Evolutionary conservation across 1,284 basidiomycete genomes (phyloP), one percentile per base, ranked within the genome.

Genomic region (Schizophyllum amplum): DNA sequence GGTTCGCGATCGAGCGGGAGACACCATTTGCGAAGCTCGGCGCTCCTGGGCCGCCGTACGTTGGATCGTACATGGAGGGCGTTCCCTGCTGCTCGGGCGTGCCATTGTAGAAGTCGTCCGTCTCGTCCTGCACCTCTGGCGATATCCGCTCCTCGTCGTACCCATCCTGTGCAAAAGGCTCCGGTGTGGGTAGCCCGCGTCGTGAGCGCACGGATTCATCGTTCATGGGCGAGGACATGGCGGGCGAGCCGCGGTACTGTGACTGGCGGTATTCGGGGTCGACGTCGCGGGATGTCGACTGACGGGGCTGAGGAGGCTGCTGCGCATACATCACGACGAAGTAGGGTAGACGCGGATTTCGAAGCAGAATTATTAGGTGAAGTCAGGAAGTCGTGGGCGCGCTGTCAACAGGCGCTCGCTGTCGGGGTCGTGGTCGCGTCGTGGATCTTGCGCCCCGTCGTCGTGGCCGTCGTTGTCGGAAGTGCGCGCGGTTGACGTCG

Each of bases 1-100:
- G 72, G 6, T 74, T 71, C 11, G 75, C 69, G 54, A 72, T 64
- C 1, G 77, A 74, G 52, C 33, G 33, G 13, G 33, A 9, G 33
- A 42, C 13, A 17, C 33, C 33, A 9, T 17, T 17, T 42, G 33
- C 33, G 33, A 42, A 13, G 33, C 33, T 42, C 13, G 33, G 13
- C 33, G 33, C 33, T 9, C 33, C 17, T 17, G 33, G 33, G 13
- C 13, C 33, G 11, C 13, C 33, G 33, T 42, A 42, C 13, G 13
- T 17, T 9, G 33, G 33, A 42, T 42, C 33, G 17, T 42, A 42
- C 33, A 42, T 42, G 33, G 33, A 42, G 33, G 33, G 33, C 17
- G 33, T 42, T 9, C 33, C 33, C 33, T 42, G 33, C 13, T 42
- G 33, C 33, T 42, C 33, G 33, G 33, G 33, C 13, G 33, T 42